Conservation (phyloP, 495 filamentous ascomycete species). For the Penicillium canescens region DNA sequence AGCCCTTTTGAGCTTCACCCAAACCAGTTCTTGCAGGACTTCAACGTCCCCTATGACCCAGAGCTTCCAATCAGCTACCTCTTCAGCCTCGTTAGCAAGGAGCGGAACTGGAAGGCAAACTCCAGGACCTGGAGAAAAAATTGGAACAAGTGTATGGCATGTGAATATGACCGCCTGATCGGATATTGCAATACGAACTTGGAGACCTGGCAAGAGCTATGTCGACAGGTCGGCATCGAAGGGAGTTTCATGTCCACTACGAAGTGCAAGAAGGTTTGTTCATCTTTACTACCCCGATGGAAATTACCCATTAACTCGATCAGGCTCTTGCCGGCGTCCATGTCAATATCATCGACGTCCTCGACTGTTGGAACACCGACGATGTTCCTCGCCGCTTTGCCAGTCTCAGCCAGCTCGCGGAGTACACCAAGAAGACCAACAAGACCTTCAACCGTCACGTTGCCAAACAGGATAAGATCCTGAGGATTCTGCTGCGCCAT, state of each 20-base stretch:
- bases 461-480: constrained; percentile 41
- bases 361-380: constrained; percentile 40
- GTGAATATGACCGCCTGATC: constrained; percentile 23
- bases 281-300: not conserved
- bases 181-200: constrained; percentile 16
- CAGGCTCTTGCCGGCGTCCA: constrained; percentile 32
- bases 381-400: constrained; percentile 31
- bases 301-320: not conserved
- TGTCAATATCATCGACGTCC: constrained; percentile 55
- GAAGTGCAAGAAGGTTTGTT: constrained; percentile 42
- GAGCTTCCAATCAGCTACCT: constrained; percentile 12
- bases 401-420: constrained; percentile 26
- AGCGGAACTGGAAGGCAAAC: constrained; percentile 20
- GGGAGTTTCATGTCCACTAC: constrained; percentile 28
- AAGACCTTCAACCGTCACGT: constrained; percentile 33
- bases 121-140: constrained; percentile 18
- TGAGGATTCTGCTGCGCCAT: constrained; percentile 39
- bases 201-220: constrained; percentile 28
- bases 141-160: constrained; percentile 20
- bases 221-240: constrained; percentile 31
- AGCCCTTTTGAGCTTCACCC: not conserved
- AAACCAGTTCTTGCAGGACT: not conserved
- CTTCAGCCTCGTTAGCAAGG: constrained; percentile 21
- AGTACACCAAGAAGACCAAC: constrained; percentile 32
- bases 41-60: not conserved